Evolutionary conservation across 805 yeast species (phyloP).

Genomic region (Kuraishia capsulata): DNA sequence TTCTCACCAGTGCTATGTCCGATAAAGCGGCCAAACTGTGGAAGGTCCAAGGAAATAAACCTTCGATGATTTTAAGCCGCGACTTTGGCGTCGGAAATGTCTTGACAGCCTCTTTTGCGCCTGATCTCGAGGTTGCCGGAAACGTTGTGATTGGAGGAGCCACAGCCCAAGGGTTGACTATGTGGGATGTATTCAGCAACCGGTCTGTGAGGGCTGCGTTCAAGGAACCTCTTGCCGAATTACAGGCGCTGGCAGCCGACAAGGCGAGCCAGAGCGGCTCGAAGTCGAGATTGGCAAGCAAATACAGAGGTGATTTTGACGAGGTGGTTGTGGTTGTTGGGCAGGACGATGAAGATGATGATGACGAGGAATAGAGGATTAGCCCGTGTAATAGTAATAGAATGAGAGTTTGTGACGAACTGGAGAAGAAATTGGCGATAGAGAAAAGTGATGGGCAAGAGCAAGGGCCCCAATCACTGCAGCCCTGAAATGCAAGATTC

Average conservation of each 20-base stretch:
- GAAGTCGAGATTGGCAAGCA: constrained; percentile 69
- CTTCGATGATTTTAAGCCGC: constrained; percentile 83
- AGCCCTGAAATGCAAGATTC: no score
- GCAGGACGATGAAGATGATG: constrained; percentile 53
- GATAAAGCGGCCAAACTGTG: constrained; percentile 83
- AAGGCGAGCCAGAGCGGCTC: constrained; percentile 47
- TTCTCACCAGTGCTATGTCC: constrained; percentile 86
- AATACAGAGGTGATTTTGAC: constrained; percentile 38
- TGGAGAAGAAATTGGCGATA: no score
- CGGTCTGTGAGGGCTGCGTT: constrained; percentile 66
- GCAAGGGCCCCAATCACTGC: no score
- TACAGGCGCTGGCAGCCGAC: constrained; percentile 49
- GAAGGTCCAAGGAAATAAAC: constrained; percentile 53
- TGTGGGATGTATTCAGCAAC: constrained; percentile 90
- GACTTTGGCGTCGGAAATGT: constrained; percentile 95
- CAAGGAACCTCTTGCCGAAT: constrained; percentile 41
- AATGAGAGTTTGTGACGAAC: neutral
- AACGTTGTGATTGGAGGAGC: constrained; percentile 84
- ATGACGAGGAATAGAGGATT: constrained; percentile 37
- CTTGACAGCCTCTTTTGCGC: constrained; percentile 71
- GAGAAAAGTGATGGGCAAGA: no score
- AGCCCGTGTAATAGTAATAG: constrained; percentile 37
- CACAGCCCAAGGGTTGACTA: constrained; percentile 59
- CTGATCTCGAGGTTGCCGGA: constrained; percentile 82
- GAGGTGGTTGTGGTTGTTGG: constrained; percentile 56